Evolutionary conservation across 1,139 yeast species (phyloP).

Genomic region (Saccharomyces hybrid): DNA sequence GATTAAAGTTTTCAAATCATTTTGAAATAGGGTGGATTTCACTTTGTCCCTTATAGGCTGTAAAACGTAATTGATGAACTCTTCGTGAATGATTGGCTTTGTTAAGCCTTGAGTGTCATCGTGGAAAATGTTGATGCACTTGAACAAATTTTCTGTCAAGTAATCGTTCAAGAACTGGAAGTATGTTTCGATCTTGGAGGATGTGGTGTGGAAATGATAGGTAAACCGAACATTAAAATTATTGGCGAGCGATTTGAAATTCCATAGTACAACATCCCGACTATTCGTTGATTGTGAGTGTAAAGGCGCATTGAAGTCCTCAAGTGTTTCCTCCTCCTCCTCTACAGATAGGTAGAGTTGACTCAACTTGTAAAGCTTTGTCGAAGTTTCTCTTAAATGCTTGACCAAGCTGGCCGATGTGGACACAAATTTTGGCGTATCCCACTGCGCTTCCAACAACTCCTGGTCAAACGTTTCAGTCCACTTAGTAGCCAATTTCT

Average conservation of each 20-base stretch:
- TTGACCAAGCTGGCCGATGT: conserved; percentile 14
- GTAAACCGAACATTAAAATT: conserved; percentile 57
- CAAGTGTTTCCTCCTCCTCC: background rate
- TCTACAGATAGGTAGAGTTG: conserved; percentile 30
- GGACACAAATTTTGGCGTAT: conserved; percentile 16
- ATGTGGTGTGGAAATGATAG: conserved; percentile 58
- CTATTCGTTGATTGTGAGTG: background rate
- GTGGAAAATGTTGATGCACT: conserved; percentile 27
- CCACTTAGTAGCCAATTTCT: conserved; percentile 5
- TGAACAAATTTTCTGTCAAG: conserved; percentile 28
- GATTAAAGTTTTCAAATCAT: conserved; percentile 20
- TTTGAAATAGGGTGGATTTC: conserved; percentile 27
- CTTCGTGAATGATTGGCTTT: conserved; percentile 24
- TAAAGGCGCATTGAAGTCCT: background rate
- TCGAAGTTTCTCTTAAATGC: conserved; percentile 16
- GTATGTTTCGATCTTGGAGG: conserved; percentile 38
- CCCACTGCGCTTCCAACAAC: conserved; percentile 26
- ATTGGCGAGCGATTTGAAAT: conserved; percentile 47
- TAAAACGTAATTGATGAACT: conserved; percentile 33
- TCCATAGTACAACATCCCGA: conserved; percentile 49
- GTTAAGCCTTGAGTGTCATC: conserved; percentile 22
- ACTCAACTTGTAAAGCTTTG: conserved; percentile 36
- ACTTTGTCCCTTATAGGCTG: conserved; percentile 29
- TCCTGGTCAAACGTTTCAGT: conserved; percentile 6
- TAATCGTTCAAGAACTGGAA: conserved; percentile 47